Base-by-base conservation (phyloP, 345 rosid genomes). In the Erodium maritimum region DNA sequence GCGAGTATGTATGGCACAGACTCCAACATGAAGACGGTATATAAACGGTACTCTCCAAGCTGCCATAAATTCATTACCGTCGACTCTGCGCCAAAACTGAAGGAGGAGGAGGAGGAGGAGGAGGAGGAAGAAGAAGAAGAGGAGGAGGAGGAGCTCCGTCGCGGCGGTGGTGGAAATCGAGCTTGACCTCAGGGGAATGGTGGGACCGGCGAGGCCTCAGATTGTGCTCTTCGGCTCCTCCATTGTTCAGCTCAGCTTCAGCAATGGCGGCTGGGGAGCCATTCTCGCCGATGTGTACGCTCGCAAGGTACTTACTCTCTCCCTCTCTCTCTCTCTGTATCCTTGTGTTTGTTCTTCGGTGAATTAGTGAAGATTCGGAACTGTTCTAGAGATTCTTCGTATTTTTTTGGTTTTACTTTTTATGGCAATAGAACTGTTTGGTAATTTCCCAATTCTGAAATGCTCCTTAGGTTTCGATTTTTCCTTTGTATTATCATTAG, bases 181-280 rank as follows among this genome's bases (percentile, higher is more conserved):
- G 21, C 57, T 23, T 54, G 55, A 34, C 2, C 19, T 11, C 29
- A 50, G 59, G 55, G 57, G 60, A 22, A 93, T 89, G 96, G 97
- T 75, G 74, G 95, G 90, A 78, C 97, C 95, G 0, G 50, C 62
- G 4, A 75, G 99, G 67, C 97, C 95, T 57, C 97, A 83, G 80
- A 83, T 94, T 65, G 90, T 94, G 62, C 86, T 94, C 24, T 94
- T 94, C 51, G 99, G 97, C 52, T 94, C 99, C 17, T 94, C 99
- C 71, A 90, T 90, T 58, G 99, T 90, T 50, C 97, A 94, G 69
- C 85, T 85, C 66, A 77, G 97, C 76, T 94, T 79, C 73, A 78
- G 87, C 73, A 86, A 85, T 71, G 87, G 80, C 65, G 97, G 99
- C 52, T 94, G 97, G 99, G 99, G 96, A 0, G 81, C 97, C 55